A percentile compares a stretch with the other conserved stretches of the same genome.
phyloP scores from a whole-genome alignment of 1,284 basidiomycete species.

The Cutaneotrichosporon dermatis region DNA sequence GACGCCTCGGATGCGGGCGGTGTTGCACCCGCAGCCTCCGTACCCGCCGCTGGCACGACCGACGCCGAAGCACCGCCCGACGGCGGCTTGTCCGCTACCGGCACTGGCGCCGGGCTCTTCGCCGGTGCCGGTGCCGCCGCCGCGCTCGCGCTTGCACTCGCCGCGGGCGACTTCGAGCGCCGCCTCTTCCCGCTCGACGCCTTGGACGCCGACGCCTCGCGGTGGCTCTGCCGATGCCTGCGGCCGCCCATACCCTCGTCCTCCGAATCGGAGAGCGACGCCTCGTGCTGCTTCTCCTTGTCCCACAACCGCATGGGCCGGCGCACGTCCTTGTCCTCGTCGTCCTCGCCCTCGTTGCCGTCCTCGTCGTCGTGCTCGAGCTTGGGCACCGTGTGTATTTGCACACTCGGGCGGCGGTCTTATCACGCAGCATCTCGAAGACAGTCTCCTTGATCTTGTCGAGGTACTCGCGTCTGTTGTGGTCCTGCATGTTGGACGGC shows the following conservation, averaged over 20 bases:
- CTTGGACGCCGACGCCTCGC: constrained; percentile 12
- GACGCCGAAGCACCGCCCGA: too few relatives aligned
- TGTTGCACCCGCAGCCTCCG: neutral
- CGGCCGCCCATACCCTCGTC: constrained; percentile 51
- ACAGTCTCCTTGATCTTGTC: constrained; percentile 89
- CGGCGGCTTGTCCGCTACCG: too few relatives aligned
- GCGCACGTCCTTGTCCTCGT: constrained; percentile 68
- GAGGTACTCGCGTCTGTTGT: constrained; percentile 89
- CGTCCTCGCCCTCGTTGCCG: constrained; percentile 73
- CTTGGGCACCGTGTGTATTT: constrained; percentile 61
- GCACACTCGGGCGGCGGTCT: constrained; percentile 83
- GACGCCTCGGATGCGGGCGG: too few relatives aligned
- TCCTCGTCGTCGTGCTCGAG: constrained; percentile 80
- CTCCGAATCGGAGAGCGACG: constrained; percentile 52
- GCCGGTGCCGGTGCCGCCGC: too few relatives aligned
- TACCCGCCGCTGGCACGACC: neutral
- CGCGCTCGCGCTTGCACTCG: too few relatives aligned
- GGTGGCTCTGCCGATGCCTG: constrained; percentile 43
- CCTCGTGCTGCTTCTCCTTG: constrained; percentile 42
- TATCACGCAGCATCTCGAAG: constrained; percentile 78
- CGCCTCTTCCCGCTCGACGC: constrained; percentile 7
- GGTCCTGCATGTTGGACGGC: constrained; percentile 90
- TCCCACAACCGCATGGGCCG: constrained; percentile 54
- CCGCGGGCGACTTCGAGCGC: constrained; percentile 13
- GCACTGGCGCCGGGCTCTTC: too few relatives aligned